Conservation (phyloP, 2,329 filamentous ascomycete species). For the Rhinocladiella mackenziei region DNA sequence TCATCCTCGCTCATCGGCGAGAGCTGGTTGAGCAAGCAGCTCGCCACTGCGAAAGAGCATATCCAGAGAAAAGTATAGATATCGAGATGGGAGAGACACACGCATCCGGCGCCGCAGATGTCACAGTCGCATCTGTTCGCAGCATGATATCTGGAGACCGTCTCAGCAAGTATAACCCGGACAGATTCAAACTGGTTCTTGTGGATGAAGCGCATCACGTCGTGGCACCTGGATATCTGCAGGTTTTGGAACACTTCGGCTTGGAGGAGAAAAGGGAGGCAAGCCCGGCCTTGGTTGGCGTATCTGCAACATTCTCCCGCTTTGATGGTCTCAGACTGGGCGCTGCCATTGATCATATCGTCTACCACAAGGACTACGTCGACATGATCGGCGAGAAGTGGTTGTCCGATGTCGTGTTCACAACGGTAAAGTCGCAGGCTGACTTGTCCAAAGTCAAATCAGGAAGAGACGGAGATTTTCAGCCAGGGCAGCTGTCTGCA, state of each 20-base stretch:
- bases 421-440: slow-evolving; percentile 78
- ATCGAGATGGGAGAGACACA: slow-evolving; percentile 83
- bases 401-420: slow-evolving; percentile 89
- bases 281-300: slow-evolving; percentile 72
- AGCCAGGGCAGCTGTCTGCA: slow-evolving; percentile 68
- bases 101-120: slow-evolving; percentile 78
- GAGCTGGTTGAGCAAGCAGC: slow-evolving; percentile 95
- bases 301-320: slow-evolving; percentile 76
- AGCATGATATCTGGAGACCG: slow-evolving; percentile 75
- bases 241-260: slow-evolving; percentile 72
- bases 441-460: slow-evolving; percentile 69
- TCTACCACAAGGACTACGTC: slow-evolving; percentile 83
- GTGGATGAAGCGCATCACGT: slow-evolving; percentile 98
- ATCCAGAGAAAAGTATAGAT: slow-evolving; percentile 76
- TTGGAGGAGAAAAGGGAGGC: slow-evolving; percentile 50
- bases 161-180: slow-evolving; percentile 76
- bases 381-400: slow-evolving; percentile 86
- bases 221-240: slow-evolving; percentile 75
- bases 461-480: slow-evolving; percentile 71
- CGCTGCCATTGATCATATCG: slow-evolving; percentile 85
- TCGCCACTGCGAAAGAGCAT: slow-evolving; percentile 72
- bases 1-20: slow-evolving; percentile 86
- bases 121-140: slow-evolving; percentile 85
- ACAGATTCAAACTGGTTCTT: slow-evolving; percentile 78
- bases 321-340: slow-evolving; percentile 82